Base-by-base conservation (phyloP, 306 rosid genomes). In the Ziziphus jujuba region DNA sequence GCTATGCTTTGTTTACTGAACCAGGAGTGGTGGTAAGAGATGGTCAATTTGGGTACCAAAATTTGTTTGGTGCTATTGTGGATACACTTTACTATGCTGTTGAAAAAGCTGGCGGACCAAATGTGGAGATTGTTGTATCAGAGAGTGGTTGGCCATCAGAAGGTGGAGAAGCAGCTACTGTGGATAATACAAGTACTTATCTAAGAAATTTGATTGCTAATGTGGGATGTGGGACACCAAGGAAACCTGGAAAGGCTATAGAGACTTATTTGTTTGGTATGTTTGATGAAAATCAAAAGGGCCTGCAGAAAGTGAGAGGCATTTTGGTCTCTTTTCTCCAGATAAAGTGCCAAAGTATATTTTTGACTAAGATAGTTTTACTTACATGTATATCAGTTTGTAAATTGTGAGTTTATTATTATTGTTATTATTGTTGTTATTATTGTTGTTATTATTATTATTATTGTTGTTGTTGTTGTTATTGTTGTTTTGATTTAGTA, bases 71-170 rank as follows among this genome's bases (percentile, higher is more conserved):
- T 51, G 87, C 90, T 4, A 54, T 67, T 53, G 1, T 85, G 70
- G 97, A 85, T 62, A 31, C 90, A 21, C 38, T 74, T 0, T 82
- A 91, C 12, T 71, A 73, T 9, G 89, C 97, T 17, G 79, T 86
- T 24, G 90, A 82, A 78, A 86, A 81, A 35, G 25, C 56, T 0
- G 84, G 83, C 0, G 90, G 70, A 4, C 31, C 76, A 6, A 28
- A 58, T 15, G 6, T 85, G 77, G 17, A 56, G 19, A 57, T 85
- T 0, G 87, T 90, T 20, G 87, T 85, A 22, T 76, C 89, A 0
- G 92, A 91, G 75, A 91, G 79, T 11, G 90, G 97, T 6, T 90
- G 95, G 95, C 95, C 92, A 11, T 85, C 89, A 0, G 49, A 10
- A 8, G 90, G 89, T 28, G 72, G 82, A 51, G 9, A 2, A 14